Evolutionary conservation across 1,284 basidiomycete genomes (phyloP).

Genomic region (Fomes fomentarius): DNA sequence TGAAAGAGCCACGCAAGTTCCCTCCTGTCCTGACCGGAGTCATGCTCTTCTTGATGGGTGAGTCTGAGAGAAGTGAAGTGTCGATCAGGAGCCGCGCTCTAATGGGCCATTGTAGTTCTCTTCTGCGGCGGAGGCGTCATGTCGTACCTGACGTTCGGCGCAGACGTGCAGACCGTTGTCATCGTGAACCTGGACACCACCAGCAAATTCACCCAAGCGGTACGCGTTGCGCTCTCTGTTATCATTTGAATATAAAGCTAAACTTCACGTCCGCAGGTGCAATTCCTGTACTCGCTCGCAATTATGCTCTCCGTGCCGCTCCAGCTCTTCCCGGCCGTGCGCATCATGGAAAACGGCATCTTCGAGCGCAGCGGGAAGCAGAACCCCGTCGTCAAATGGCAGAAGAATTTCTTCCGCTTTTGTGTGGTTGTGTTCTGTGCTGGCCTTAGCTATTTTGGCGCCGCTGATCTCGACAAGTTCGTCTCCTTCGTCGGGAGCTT

Average conservation of each 20-base stretch:
- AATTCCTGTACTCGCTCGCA: constrained; percentile 89
- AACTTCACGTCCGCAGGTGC: constrained; percentile 47
- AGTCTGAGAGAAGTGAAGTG: constrained; percentile 20
- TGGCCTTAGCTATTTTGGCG: constrained; percentile 82
- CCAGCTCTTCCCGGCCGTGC: constrained; percentile 96
- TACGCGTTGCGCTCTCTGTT: constrained; percentile 37
- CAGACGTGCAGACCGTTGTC: constrained; percentile 90
- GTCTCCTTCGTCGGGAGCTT: constrained; percentile 93
- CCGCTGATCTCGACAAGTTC: constrained; percentile 95
- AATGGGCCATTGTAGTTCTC: constrained; percentile 51
- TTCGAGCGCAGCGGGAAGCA: constrained; percentile 89
- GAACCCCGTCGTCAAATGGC: constrained; percentile 76
- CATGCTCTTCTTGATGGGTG: constrained; percentile 81
- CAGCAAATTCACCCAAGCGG: constrained; percentile 88
- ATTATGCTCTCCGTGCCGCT: constrained; percentile 95
- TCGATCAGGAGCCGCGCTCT: constrained; percentile 14
- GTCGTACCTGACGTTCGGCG: constrained; percentile 89
- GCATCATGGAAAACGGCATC: constrained; percentile 97
- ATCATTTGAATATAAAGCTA: neutral
- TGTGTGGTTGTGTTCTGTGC: constrained; percentile 78
- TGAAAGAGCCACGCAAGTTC: constrained; percentile 95
- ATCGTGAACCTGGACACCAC: constrained; percentile 91
- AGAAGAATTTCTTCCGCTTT: constrained; percentile 92
- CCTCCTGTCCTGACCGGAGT: constrained; percentile 88
- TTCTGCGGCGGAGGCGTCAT: constrained; percentile 92